Conservation (phyloP, 805 yeast species). For the Saturnispora ahearnii region DNA sequence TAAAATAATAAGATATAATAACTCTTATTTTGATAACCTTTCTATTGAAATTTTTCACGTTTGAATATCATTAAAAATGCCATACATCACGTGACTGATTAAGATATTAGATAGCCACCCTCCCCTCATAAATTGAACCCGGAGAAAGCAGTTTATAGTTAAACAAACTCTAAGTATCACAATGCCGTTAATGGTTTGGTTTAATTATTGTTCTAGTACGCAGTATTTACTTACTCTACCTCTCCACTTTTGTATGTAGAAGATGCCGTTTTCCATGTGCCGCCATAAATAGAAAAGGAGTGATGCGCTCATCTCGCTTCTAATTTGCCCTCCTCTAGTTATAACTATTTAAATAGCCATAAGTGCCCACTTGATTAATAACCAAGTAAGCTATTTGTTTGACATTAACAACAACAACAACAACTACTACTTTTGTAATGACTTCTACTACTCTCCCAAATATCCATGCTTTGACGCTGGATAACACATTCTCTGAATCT, state of each 20-base stretch:
- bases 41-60: no score
- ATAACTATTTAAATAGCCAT: neutral
- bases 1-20: no score
- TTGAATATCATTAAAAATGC: no score
- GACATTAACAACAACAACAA: neutral
- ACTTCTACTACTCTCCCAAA: slow-evolving; percentile 10
- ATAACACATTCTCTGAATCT: slow-evolving; percentile 29
- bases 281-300: neutral
- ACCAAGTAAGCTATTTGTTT: neutral
- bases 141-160: no score
- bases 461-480: slow-evolving; percentile 21
- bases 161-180: no score
- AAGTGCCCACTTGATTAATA: neutral
- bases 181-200: no score
- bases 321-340: neutral
- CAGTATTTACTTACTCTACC: neutral
- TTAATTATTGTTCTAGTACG: no score
- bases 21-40: no score
- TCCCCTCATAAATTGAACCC: no score
- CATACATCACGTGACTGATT: no score
- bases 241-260: neutral
- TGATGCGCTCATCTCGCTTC: neutral
- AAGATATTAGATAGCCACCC: no score
- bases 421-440: neutral
- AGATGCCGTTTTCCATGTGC: neutral